Evolutionary conservation across 805 yeast species (phyloP), one percentile per base, ranked within the genome.

Genomic region (Metschnikowia gruessii): DNA sequence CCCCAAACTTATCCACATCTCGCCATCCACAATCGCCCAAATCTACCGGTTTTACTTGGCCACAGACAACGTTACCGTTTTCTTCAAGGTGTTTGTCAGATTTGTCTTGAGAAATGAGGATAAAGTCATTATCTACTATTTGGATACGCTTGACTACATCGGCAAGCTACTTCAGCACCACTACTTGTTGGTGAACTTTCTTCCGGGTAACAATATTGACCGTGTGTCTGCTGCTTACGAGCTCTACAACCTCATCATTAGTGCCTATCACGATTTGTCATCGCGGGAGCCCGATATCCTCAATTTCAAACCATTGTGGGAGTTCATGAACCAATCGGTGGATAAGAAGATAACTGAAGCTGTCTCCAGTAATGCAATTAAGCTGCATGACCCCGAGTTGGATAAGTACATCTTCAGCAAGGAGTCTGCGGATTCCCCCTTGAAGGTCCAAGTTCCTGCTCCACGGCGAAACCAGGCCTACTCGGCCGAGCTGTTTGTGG

Each of bases 21-120:
- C 63, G 1, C 66, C 72, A 2, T 40, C 48, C 1, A 60, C 60
- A 11, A 53, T 72, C 8, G 51, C 68, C 4, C 54, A 56, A n/a
- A 53, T 71, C 17, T 71, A 69, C 48, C 43, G 57, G 13, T 59
- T 70, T 31, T 72, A 69, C 48, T 50, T 63, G 1, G 51, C 63
- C 5, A 75, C 75, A 59, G 77, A 62, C 59, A 72, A 63, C 49
- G 47, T 71, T 30, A 63, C 76, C 0, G 70, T 69, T 1, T 72
- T 74, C 45, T 69, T 69, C 61, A 70, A 68, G 37, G 66, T 57
- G 0, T 55, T 70, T 11, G 49, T 70, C 17, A 64, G 62, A 38
- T 62, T 60, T 22, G 53, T 72, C 2, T 54, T 72, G 42, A 64
- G 58, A 37, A 72, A 73, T 54, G 76, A 72, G 40, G 67, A 69